A percentile compares a stretch with the other conserved stretches of the same genome.
Evolutionary conservation across 202 grass and related monocot genomes (phyloP).

Genomic region (Saccharum hybrid): DNA sequence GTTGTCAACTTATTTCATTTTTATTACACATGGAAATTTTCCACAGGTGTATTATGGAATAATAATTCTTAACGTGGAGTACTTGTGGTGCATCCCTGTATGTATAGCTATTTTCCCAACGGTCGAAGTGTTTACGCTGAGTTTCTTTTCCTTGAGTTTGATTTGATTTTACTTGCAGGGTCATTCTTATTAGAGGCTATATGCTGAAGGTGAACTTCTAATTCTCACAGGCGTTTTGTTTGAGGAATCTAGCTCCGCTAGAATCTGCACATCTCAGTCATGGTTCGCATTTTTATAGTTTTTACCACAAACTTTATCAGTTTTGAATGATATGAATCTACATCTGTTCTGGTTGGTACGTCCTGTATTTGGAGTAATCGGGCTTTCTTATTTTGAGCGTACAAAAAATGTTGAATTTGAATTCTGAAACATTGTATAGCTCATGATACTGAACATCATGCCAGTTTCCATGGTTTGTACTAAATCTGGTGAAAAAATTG

Average conservation of each 20-base stretch:
- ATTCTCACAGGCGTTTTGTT: neutral
- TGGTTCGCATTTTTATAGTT: neutral
- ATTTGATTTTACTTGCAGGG: neutral
- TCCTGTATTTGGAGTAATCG: no score
- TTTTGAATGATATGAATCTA: neutral
- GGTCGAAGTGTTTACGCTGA: neutral
- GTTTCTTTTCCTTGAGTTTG: neutral
- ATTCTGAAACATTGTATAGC: neutral
- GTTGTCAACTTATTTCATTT: constrained; percentile 49
- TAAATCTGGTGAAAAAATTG: no score
- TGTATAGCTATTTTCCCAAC: neutral
- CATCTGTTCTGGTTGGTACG: neutral
- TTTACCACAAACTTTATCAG: no score
- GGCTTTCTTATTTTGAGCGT: neutral
- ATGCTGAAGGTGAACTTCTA: no score
- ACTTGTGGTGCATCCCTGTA: constrained; percentile 48
- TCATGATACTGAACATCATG: no score
- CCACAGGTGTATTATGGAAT: constrained; percentile 49
- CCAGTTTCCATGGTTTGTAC: no score
- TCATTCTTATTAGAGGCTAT: neutral
- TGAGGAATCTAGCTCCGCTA: neutral
- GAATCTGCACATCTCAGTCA: neutral
- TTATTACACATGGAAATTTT: constrained; percentile 47
- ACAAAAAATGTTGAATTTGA: neutral
- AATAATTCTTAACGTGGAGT: constrained; percentile 43